Conservation (phyloP, 345 rosid genomes). For the Arabidopsis suecica region DNA sequence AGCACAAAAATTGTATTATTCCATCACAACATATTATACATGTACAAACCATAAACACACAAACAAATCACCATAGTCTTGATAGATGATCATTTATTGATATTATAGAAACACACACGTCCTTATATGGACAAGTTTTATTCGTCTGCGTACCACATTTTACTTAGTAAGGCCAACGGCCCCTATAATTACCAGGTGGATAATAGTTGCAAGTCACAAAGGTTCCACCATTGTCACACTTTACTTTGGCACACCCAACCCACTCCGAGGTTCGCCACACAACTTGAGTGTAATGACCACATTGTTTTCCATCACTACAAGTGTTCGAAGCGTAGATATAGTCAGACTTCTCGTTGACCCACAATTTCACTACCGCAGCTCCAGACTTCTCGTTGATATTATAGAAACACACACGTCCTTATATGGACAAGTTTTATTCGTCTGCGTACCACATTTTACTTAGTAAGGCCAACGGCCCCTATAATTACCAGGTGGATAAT, state of each 20-base stretch:
- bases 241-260: slow-evolving; percentile 70
- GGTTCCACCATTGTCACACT: slow-evolving; percentile 58
- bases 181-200: slow-evolving; percentile 55
- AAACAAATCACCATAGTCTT: slow-evolving; percentile 28
- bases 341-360: slow-evolving; percentile 40
- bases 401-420: slow-evolving; percentile 25
- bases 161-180: slow-evolving; percentile 50
- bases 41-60: slow-evolving; percentile 2
- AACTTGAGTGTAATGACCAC: slow-evolving; percentile 58
- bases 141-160: background rate
- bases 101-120: slow-evolving; percentile 22
- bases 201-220: slow-evolving; percentile 62
- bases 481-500: slow-evolving; percentile 58
- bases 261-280: slow-evolving; percentile 61
- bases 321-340: slow-evolving; percentile 18
- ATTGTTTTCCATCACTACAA: slow-evolving; percentile 11
- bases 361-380: slow-evolving; percentile 39
- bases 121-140: slow-evolving; percentile 36
- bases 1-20: background rate
- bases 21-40: slow-evolving; percentile 13
- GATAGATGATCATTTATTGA: slow-evolving; percentile 28
- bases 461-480: slow-evolving; percentile 51
- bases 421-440: slow-evolving; percentile 36
- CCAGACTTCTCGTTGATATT: no score
- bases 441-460: background rate